phyloP scores from a whole-genome alignment of 202 grass and related monocot genomes.

The Schoenoplectus tabernaemontani region DNA sequence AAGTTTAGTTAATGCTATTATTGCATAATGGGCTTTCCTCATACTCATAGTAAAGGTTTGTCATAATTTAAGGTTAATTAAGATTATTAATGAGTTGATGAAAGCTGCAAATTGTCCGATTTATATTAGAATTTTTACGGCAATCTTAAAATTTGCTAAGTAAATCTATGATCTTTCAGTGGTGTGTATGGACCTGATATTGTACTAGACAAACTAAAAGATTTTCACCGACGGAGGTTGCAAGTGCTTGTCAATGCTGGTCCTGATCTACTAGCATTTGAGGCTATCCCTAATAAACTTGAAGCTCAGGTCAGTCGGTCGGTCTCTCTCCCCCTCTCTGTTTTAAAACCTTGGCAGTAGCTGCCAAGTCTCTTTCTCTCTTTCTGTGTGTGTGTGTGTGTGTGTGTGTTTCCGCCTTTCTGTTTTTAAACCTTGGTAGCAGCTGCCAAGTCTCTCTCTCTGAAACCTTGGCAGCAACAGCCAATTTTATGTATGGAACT shows the following conservation, averaged over 20 bases:
- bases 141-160: not conserved
- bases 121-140: not conserved
- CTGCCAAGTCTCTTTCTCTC: too few species aligned
- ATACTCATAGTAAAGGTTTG: not conserved
- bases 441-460: too few species aligned
- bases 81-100: not conserved
- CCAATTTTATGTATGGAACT: too few species aligned
- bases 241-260: conserved; percentile 50
- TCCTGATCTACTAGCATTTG: conserved; percentile 64
- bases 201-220: conserved; percentile 54
- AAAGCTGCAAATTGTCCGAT: not conserved
- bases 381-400: too few species aligned
- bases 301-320: conserved; percentile 47
- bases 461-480: too few species aligned
- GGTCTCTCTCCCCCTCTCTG: not conserved
- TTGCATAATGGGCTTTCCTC: not conserved
- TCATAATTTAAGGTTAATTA: not conserved
- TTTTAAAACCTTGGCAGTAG: not conserved
- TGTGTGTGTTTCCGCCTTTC: too few species aligned
- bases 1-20: not conserved
- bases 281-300: conserved; percentile 76
- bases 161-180: conserved; percentile 22
- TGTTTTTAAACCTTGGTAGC: too few species aligned
- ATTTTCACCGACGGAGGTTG: conserved; percentile 67
- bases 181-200: conserved; percentile 48